Conservation (phyloP, 306 rosid genomes). For the Castanospermum australe region DNA sequence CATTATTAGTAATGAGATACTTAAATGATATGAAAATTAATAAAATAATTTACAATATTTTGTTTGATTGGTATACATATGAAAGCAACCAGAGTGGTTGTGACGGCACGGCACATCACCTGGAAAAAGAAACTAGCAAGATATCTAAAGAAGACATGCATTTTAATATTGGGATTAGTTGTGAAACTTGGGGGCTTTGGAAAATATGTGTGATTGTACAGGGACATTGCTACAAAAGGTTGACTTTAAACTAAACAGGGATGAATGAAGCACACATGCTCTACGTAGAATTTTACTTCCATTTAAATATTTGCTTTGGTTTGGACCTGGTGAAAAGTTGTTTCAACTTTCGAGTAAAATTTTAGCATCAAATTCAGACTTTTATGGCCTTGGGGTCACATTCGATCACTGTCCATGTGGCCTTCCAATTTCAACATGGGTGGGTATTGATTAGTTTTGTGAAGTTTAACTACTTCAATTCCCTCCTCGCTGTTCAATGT, state of each 20-base stretch:
- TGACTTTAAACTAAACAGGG: conserved; percentile 36
- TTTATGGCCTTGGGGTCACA: not conserved
- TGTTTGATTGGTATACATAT: conserved; percentile 31
- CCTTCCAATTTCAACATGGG: conserved; percentile 39
- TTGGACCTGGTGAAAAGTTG: conserved; percentile 6
- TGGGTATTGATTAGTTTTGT: conserved; percentile 49
- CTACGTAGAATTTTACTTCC: conserved; percentile 14
- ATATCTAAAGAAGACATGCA: conserved; percentile 24
- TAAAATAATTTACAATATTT: not conserved
- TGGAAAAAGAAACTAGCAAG: conserved; percentile 35
- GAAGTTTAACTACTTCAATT: conserved; percentile 34
- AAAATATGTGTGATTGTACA: conserved; percentile 25
- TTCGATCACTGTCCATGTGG: conserved; percentile 22
- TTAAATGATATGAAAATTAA: not conserved
- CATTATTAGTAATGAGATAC: conserved; percentile 21
- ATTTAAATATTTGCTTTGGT: not conserved
- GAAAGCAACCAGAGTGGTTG: too few relatives aligned
- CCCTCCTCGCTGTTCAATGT: conserved; percentile 4
- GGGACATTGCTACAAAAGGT: conserved; percentile 32
- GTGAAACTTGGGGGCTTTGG: conserved; percentile 10
- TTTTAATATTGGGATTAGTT: conserved; percentile 42
- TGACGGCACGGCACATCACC: conserved; percentile 74
- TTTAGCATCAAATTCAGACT: conserved; percentile 18
- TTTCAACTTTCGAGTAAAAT: not conserved
- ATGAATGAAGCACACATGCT: not conserved